Conservation (phyloP, 495 filamentous ascomycete species). For the Neurospora sp. region DNA sequence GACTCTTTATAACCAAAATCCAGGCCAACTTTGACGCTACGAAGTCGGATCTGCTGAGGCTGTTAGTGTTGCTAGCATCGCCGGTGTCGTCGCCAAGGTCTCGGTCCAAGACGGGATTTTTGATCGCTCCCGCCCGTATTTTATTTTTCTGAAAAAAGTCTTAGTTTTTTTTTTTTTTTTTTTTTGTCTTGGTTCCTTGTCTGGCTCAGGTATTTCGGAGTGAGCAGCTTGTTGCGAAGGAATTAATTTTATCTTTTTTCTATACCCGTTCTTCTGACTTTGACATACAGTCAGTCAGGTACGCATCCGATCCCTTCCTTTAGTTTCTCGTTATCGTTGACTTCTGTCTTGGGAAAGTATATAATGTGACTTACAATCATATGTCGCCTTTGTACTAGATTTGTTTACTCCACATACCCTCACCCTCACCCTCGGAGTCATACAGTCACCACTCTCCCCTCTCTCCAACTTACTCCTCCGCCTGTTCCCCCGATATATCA, state of each 20-base stretch:
- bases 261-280: background rate
- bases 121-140: background rate
- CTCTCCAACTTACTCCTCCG: background rate
- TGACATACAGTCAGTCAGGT: background rate
- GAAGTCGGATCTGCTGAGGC: background rate
- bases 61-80: background rate
- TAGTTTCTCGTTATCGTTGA: background rate
- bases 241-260: background rate
- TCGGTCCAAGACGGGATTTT: background rate
- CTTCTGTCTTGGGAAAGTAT: background rate
- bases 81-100: background rate
- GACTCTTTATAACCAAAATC: background rate
- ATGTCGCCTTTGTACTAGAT: background rate
- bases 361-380: background rate
- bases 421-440: background rate
- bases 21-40: background rate
- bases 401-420: background rate
- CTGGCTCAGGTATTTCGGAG: background rate
- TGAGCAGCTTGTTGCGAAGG: background rate
- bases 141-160: background rate
- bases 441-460: background rate
- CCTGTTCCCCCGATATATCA: background rate
- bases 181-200: background rate
- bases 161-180: background rate
- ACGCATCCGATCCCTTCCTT: background rate